These are phyloP conservation scores for Pulveroboletus sp. DNA, from an alignment of 1,284 basidiomycete species.

Conservation along the genomic window DNA sequence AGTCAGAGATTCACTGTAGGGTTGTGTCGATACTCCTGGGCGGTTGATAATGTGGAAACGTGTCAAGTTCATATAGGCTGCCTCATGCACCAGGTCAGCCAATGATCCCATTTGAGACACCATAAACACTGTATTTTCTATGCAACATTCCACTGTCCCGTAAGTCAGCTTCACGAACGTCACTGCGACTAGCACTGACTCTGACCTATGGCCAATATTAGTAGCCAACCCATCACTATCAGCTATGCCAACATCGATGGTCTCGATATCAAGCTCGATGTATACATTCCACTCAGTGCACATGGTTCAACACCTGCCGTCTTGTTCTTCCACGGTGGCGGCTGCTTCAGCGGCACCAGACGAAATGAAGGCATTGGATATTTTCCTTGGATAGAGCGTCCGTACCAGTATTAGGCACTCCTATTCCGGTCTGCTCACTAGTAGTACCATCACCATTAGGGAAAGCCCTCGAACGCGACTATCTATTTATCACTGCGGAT, in stretches of 20 bases:
- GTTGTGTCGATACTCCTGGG: no score
- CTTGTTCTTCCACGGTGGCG: constrained; percentile 10
- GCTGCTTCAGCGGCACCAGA: constrained; percentile 10
- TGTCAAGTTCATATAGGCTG: no score
- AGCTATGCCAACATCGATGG: constrained; percentile 6
- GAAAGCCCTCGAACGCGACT: constrained; percentile 1
- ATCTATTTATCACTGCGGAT: constrained; percentile 6
- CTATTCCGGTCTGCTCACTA: neutral
- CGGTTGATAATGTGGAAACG: no score
- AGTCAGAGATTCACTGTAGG: no score
- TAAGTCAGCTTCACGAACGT: neutral
- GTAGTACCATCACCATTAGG: neutral
- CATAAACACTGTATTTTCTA: no score
- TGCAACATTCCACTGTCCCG: neutral
- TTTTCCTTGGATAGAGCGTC: constrained; percentile 8
- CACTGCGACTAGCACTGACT: no score
- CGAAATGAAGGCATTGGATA: constrained; percentile 5
- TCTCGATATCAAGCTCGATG: constrained; percentile 5
- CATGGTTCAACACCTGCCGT: constrained; percentile 4
- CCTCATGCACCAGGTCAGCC: no score
- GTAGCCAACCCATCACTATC: neutral
- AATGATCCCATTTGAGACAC: no score
- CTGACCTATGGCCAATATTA: no score
- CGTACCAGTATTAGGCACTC: neutral
- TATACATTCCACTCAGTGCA: neutral